Evolutionary conservation across 257 asterid genomes (phyloP).

Genomic region (Solanum pennellii): DNA sequence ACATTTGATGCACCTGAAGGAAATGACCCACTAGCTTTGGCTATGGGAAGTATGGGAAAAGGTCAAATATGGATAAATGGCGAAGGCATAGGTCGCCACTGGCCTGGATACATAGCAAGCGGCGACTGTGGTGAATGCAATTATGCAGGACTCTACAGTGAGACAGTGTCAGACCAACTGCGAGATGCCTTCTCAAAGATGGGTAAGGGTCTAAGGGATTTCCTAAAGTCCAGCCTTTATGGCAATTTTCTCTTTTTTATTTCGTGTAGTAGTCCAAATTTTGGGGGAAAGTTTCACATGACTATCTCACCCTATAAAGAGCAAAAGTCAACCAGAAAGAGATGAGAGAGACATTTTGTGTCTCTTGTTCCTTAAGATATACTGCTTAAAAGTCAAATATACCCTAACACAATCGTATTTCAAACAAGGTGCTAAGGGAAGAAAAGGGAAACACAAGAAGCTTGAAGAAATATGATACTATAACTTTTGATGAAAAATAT

Average conservation of each 20-base stretch:
- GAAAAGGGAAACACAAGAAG: neutral
- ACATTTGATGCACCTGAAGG: slow-evolving; percentile 10
- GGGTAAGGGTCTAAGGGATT: neutral
- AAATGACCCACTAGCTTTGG: slow-evolving; percentile 8
- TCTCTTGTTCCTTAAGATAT: neutral
- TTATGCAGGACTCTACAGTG: neutral
- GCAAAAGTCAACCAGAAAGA: neutral
- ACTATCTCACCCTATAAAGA: neutral
- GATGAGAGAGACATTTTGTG: neutral
- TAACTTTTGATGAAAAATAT: neutral
- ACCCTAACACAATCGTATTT: neutral
- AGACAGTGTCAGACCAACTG: slow-evolving; percentile 3
- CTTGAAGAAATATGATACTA: neutral
- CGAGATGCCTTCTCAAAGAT: slow-evolving; percentile 8
- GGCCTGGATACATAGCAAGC: neutral
- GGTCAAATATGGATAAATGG: slow-evolving; percentile 13
- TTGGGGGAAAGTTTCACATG: neutral
- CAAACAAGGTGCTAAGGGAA: neutral
- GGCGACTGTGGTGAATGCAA: neutral
- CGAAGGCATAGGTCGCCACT: neutral
- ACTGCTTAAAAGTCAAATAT: neutral
- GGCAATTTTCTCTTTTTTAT: neutral
- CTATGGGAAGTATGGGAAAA: slow-evolving; percentile 10
- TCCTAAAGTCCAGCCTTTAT: neutral
- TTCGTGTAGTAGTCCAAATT: neutral